These are phyloP conservation scores for Pseudodiploospora longispora DNA, from an alignment of 2,329 filamentous ascomycete species.

Conservation along the genomic window DNA sequence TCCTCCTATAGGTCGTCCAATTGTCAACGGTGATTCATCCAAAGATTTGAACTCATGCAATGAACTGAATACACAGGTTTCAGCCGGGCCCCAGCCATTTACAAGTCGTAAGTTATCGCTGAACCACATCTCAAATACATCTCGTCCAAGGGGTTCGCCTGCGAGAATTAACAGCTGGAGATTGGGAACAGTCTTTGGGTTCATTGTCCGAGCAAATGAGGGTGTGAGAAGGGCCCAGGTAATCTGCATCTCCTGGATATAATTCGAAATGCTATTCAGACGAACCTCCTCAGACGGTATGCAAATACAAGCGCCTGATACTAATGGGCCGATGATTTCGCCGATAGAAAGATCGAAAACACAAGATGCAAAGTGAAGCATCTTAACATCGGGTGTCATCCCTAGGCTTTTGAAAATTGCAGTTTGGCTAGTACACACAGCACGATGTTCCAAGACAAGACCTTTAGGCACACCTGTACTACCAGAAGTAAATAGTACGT, in stretches of 20 bases:
- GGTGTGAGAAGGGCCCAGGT: neutral
- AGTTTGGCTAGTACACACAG: neutral
- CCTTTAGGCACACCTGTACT: constrained; percentile 58
- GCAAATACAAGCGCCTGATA: neutral
- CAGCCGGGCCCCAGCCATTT: constrained; percentile 27
- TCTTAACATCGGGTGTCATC: neutral
- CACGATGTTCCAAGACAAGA: constrained; percentile 11
- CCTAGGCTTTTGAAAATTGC: no score
- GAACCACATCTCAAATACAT: no score
- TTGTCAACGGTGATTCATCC: neutral
- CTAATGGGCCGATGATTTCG: constrained; percentile 8
- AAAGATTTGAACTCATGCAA: neutral
- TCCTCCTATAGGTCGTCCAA: constrained; percentile 2
- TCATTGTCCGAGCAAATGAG: neutral
- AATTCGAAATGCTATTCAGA: no score
- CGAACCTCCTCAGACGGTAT: neutral
- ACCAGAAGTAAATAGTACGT: constrained; percentile 45
- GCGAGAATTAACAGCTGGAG: neutral
- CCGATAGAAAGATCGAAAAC: constrained; percentile 10
- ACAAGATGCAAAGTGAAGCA: constrained; percentile 10
- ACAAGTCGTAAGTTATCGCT: neutral
- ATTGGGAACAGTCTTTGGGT: neutral
- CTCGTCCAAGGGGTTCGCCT: neutral
- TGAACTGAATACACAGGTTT: constrained; percentile 6
- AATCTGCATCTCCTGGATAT: neutral